Base-by-base conservation (phyloP, 2,329 filamentous ascomycete genomes). In the Neurospora sp. region DNA sequence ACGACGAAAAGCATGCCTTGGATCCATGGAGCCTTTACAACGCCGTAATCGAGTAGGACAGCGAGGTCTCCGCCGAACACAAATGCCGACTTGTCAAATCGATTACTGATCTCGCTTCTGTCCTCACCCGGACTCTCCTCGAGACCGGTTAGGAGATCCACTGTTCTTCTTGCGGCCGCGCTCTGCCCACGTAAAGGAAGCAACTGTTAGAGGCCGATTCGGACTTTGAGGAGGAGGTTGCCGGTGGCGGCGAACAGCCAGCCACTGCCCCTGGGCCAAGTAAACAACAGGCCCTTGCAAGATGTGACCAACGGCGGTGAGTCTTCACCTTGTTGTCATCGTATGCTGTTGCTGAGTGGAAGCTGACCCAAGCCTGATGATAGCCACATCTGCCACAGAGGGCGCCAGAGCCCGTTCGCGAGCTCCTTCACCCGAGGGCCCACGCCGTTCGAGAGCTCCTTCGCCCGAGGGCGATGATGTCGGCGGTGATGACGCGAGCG, bases 41-140 rank as follows among this genome's bases (percentile, higher is more conserved):
- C 23, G 23, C 52, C 3, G 52, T 62, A 4, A 8, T 62, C 28
- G 17, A 17, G 52, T 62, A 28, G 52, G 23, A 62, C 23, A 62
- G 23, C 6, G 8, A 33, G 1, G 17, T 62, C 28, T 62, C 52
- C 28, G 52, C 52, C 0, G 52, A 28, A 28, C 23, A 62, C 52
- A 62, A 33, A 17, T 62, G 17, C 8, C 52, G 52, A 4, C 52
- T 62, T 33, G 23, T 62, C 4, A 62, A 33, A 28, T 28, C 23
- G 23, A 28, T 3, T 28, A 28, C 23, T 28, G 86, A 89, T 3
- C 82, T 98, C 57, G 93, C 86, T 0, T 84, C 86, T 10, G 88
- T 91, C 1, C 83, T 99, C 0, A 91, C 92, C 43, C 93, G 94
- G 78, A 89, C 92, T 6, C 84, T 99, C 0, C 77, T 97, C 0